These are phyloP conservation scores for Lachancea cidri DNA, from an alignment of 805 yeast species.

Conservation along the genomic window DNA sequence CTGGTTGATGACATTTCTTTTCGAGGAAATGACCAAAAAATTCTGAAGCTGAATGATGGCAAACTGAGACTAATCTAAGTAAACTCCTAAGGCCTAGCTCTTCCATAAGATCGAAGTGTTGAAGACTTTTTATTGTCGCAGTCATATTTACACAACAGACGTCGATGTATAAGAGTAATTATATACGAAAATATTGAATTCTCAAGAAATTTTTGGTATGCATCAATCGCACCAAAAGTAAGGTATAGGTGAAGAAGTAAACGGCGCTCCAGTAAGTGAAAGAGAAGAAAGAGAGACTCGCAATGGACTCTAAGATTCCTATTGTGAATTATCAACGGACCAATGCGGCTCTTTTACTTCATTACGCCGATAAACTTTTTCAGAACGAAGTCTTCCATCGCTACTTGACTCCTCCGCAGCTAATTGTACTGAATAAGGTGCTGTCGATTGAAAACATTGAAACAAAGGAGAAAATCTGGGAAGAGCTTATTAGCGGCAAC, in stretches of 20 bases:
- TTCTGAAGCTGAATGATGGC: too few species aligned
- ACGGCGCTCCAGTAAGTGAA: background rate
- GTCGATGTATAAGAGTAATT: background rate
- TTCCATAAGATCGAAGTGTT: too few species aligned
- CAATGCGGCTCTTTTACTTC: conserved; percentile 28
- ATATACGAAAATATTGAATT: background rate
- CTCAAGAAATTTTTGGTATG: background rate
- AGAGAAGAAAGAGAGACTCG: background rate
- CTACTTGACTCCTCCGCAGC: conserved; percentile 52
- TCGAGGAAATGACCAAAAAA: too few species aligned
- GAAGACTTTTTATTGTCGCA: background rate
- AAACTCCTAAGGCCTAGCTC: too few species aligned
- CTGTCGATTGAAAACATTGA: conserved; percentile 32
- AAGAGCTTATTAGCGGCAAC: conserved; percentile 37
- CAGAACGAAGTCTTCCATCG: conserved; percentile 40
- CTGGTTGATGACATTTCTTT: too few species aligned
- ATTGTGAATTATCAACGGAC: conserved; percentile 25
- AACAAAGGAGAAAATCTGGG: conserved; percentile 37
- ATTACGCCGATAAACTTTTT: conserved; percentile 34
- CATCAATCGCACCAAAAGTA: background rate
- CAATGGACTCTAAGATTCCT: conserved; percentile 9
- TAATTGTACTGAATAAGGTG: conserved; percentile 43
- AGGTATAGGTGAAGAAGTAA: background rate
- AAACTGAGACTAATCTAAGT: too few species aligned
- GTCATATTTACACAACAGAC: too few species aligned